Base-by-base conservation (phyloP, 768 basidiomycete genomes). In the Gymnopilus dilepis region DNA sequence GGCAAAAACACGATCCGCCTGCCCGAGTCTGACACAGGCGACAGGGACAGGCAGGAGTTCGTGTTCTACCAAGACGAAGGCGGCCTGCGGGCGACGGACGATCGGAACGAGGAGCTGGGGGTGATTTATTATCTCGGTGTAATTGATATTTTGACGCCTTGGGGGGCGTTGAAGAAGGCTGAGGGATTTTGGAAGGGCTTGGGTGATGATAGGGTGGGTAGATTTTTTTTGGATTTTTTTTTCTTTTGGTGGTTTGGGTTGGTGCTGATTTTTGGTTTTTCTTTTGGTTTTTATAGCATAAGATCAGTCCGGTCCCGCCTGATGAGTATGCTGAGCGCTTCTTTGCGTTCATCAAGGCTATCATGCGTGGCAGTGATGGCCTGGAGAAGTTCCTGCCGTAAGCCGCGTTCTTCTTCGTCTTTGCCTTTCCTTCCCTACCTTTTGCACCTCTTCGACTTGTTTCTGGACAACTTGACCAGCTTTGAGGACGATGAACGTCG, bases 11-110 rank as follows among this genome's bases (percentile, higher is more conserved):
- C 63, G 0, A 75, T 86, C 33, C 78, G 83, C 58, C 79, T 89
- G 28, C 89, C 86, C 0, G 89, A 90, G 68, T 77, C 84, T 69
- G 84, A 91, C 69, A 81, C 83, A 1, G 84, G 86, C 34, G 86
- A 91, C 59, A 77, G 85, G 15, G 86, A 91, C 59, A 77, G 85
- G 15, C 81, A 87, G 33, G 85, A 92, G 60, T 94, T 97, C 72
- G 74, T 98, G 26, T 99, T 99, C 76, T 98, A 97, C 71, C 94
- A 96, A 68, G 96, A 99, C 70, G 97, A 99, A 67, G 95, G 95
- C 12, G 97, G 97, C 0, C 71, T 97, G 43, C 84, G 91, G 31
- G 94, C 95, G 34, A 97, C 97, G 17, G 88, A 96, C 73, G 96
- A 98, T 68, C 76, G 74, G 8, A 97, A 99, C 73, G 80, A 84